Percentiles rank a stretch among this genome's conserved stretches.
These are phyloP conservation scores for Cruciata laevipes DNA, from an alignment of 257 asterid species.

Conservation along the genomic window DNA sequence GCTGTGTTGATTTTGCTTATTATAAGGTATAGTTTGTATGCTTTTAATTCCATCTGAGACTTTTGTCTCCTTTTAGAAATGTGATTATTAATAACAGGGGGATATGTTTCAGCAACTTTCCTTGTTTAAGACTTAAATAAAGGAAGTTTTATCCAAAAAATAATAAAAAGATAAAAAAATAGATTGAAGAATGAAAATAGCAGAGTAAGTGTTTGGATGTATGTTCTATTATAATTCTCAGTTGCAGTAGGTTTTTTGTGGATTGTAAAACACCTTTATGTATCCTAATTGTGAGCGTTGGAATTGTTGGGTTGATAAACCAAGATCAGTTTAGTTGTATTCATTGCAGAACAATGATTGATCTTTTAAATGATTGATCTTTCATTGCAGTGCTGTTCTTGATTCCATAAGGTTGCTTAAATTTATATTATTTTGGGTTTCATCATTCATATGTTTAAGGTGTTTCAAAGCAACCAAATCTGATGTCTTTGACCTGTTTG, in stretches of 20 bases:
- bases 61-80: background rate
- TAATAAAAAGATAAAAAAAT: no score
- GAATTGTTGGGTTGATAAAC: background rate
- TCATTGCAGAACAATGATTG: no score
- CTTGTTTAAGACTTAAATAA: background rate
- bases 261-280: background rate
- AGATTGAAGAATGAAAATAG: background rate
- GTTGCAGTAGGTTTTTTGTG: background rate
- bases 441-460: background rate
- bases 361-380: no score
- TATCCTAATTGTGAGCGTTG: background rate
- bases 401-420: background rate
- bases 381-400: no score
- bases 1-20: background rate
- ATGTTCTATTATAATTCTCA: background rate
- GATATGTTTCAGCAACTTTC: background rate
- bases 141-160: no score
- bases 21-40: background rate
- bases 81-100: background rate
- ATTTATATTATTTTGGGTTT: background rate
- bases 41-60: background rate
- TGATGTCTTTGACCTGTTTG: conserved; percentile 17
- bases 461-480: background rate
- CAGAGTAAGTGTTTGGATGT: background rate
- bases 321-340: background rate